Conservation (phyloP, 106 monocot genomes). For the Acanthochlamys bracteata region DNA sequence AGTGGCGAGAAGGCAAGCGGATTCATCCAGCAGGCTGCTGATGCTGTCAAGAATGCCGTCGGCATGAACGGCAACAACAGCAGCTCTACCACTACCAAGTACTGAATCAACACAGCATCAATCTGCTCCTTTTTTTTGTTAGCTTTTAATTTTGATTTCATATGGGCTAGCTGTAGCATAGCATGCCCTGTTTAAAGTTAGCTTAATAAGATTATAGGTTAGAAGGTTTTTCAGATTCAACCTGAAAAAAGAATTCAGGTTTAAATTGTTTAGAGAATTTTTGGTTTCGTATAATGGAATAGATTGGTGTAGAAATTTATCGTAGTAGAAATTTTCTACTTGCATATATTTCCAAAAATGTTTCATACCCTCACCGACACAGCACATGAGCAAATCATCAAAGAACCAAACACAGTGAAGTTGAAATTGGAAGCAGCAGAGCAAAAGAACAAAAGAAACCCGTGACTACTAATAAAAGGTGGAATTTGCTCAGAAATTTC, state of each 20-base stretch:
- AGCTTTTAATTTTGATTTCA: neutral
- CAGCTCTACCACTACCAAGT: neutral
- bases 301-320: neutral
- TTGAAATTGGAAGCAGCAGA: too few relatives aligned
- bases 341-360: too few relatives aligned
- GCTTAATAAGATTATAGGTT: neutral
- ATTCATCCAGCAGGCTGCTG: slow-evolving; percentile 20
- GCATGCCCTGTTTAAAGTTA: neutral
- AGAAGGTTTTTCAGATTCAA: neutral
- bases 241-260: too few relatives aligned
- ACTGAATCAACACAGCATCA: neutral
- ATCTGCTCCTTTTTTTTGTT: slow-evolving; percentile 3
- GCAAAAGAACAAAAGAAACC: too few relatives aligned
- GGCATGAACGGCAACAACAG: slow-evolving; percentile 12
- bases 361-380: too few relatives aligned
- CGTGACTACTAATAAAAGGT: too few relatives aligned
- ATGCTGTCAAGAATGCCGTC: slow-evolving; percentile 22
- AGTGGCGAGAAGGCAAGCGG: slow-evolving; percentile 22
- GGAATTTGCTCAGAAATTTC: too few relatives aligned
- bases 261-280: neutral
- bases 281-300: neutral
- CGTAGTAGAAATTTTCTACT: too few relatives aligned
- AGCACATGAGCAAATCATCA: too few relatives aligned
- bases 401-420: too few relatives aligned
- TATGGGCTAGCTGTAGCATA: neutral